These are phyloP conservation scores for Hawksworthiomyces lignivorus DNA, from an alignment of 2,329 filamentous ascomycete species.

Conservation along the genomic window DNA sequence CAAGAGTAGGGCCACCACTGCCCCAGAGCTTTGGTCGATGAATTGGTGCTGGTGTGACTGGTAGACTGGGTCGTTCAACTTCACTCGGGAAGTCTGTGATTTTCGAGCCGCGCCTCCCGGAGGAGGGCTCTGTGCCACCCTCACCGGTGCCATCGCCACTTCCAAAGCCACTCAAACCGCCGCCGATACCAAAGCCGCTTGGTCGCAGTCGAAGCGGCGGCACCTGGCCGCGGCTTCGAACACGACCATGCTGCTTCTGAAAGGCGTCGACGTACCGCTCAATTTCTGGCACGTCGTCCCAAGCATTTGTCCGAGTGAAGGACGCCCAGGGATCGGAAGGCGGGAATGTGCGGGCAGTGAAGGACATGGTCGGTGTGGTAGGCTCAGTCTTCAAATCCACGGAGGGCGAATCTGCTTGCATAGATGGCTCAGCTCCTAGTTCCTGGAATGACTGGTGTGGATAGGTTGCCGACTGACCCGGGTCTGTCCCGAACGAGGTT, in stretches of 20 bases:
- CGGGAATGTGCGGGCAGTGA: conserved; percentile 31
- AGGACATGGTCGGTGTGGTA: conserved; percentile 41
- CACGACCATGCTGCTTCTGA: conserved; percentile 47
- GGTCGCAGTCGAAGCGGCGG: no score
- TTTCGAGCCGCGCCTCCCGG: conserved; percentile 43
- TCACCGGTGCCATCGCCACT: not conserved
- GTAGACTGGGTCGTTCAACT: conserved; percentile 75
- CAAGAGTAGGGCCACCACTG: conserved; percentile 30
- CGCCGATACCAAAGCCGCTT: conserved; percentile 26
- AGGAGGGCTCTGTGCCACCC: conserved; percentile 14
- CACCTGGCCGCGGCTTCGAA: conserved; percentile 22
- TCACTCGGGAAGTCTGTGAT: conserved; percentile 84
- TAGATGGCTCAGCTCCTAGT: conserved; percentile 25
- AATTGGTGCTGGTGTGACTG: conserved; percentile 81
- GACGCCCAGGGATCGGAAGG: conserved; percentile 60
- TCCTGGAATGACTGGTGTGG: conserved; percentile 13
- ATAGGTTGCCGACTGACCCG: conserved; percentile 19
- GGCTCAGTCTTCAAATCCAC: conserved; percentile 33
- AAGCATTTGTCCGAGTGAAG: conserved; percentile 76
- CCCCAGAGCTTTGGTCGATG: conserved; percentile 62
- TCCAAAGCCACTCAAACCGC: not conserved
- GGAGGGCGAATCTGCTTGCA: conserved; percentile 27
- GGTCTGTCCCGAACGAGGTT: conserved; percentile 19
- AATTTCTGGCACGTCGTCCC: conserved; percentile 88
- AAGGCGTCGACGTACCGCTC: conserved; percentile 76